A percentile compares a stretch with the other conserved stretches of the same genome.
phyloP scores from a whole-genome alignment of 139 green algal species.

The Auxenochlorella protothecoides region DNA sequence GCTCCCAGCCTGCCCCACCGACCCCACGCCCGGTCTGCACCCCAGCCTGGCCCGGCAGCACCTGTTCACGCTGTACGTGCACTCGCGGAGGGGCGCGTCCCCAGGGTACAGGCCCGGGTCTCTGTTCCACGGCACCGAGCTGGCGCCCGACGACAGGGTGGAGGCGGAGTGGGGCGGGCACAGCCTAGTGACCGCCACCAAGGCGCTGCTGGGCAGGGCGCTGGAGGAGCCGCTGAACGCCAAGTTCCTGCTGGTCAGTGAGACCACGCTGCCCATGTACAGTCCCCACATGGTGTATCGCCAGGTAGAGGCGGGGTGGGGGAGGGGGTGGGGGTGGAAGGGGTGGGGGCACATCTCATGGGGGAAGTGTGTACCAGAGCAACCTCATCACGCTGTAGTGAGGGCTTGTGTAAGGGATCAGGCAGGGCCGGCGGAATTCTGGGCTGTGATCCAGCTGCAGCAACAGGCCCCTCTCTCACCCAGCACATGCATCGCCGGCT shows the following conservation, averaged over 20 bases:
- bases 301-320: slow-evolving; percentile 1
- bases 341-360: too few relatives aligned
- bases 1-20: slow-evolving; percentile 1
- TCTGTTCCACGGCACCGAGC: neutral
- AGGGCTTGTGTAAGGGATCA: too few relatives aligned
- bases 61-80: slow-evolving; percentile 20
- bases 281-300: slow-evolving; percentile 13
- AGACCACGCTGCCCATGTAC: slow-evolving; percentile 28
- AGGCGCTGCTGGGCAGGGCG: slow-evolving; percentile 16
- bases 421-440: too few relatives aligned
- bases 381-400: too few relatives aligned
- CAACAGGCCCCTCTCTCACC: too few relatives aligned
- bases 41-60: slow-evolving; percentile 3
- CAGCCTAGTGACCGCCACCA: slow-evolving; percentile 13
- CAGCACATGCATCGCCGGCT: too few relatives aligned
- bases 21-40: neutral
- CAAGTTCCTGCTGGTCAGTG: slow-evolving; percentile 27
- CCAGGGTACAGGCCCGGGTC: neutral
- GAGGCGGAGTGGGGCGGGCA: slow-evolving; percentile 5
- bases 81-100: neutral
- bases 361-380: too few relatives aligned
- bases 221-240: slow-evolving; percentile 25
- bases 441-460: too few relatives aligned
- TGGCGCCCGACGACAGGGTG: neutral
- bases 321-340: too few relatives aligned